These are phyloP conservation scores for Leishmania arabica DNA, from an alignment of 208 protist species.

Conservation along the genomic window DNA sequence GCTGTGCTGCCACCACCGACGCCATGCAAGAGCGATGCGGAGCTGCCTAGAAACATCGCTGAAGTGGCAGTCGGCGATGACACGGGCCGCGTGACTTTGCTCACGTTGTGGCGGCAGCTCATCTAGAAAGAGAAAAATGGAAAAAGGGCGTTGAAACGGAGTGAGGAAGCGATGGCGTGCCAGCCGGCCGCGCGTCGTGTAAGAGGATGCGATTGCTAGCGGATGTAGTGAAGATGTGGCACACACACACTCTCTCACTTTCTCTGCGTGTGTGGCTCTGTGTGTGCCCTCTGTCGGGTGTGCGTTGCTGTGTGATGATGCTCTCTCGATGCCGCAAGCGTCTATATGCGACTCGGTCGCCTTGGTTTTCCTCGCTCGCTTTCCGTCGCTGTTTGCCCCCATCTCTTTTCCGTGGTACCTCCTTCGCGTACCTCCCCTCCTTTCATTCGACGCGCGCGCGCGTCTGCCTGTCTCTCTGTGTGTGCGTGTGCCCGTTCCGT, in stretches of 20 bases:
- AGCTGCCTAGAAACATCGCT: conserved; percentile 20
- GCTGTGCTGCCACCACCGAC: conserved; percentile 25
- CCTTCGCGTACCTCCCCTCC: too few relatives aligned
- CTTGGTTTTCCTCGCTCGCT: not conserved
- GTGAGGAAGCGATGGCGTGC: not conserved
- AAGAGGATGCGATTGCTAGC: not conserved
- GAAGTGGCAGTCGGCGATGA: conserved; percentile 65
- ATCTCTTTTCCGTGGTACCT: not conserved
- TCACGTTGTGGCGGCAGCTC: conserved; percentile 52
- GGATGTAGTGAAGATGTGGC: not conserved
- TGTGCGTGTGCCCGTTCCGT: not conserved
- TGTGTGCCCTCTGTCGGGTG: not conserved
- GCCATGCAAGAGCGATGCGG: conserved; percentile 14
- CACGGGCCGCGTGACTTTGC: conserved; percentile 50
- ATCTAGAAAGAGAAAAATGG: not conserved
- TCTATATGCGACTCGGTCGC: not conserved
- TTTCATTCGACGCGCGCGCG: not conserved
- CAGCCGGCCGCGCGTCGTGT: not conserved
- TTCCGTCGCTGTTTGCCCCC: too few relatives aligned
- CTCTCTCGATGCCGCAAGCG: not conserved
- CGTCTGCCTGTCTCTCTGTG: not conserved
- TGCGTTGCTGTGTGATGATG: not conserved
- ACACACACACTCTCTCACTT: too few relatives aligned
- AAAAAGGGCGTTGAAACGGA: too few relatives aligned
- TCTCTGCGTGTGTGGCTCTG: not conserved